Base-by-base conservation (phyloP, 345 rosid species). In the Eucalyptus guilfoylei region DNA sequence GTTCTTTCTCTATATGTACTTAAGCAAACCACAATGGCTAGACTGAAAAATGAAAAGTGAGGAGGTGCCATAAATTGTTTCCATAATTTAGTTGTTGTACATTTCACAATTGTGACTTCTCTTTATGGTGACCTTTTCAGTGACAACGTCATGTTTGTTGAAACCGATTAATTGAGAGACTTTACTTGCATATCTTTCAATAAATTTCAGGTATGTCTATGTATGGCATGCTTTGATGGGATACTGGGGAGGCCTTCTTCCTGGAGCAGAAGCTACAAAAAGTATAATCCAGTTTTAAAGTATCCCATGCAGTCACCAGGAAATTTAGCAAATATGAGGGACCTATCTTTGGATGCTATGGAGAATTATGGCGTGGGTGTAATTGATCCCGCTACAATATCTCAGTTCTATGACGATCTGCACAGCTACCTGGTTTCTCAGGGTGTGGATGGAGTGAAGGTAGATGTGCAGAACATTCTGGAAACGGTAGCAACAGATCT, bases 171-270 rank as follows among this genome's bases (percentile, higher is more conserved):
- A 76, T 76, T 76, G 45, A 76, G 47, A 40, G 83, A 72, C 6
- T 32, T 87, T 13, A 67, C 52, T 42, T 52, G 42, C 60, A 19
- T 40, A 26, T 6, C 45, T 37, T 83, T 47, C 83, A 54, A 9
- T 48, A 86, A 87, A 87, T 62, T 80, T 87, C 92, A 95, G 95
- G 91, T 95, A 93, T 62, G 95, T 93, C 30, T 94, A 94, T 88
- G 92, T 91, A 44, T 94, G 95, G 95, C 96, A 93, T 88, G 95
- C 96, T 49, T 86, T 95, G 60, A 34, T 93, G 88, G 96, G 96
- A 42, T 94, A 93, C 87, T 93, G 96, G 96, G 96, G 96, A 88
- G 96, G 96, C 88, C 94, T 95, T 80, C 92, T 44, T 91, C 96
- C 94, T 23, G 88, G 94, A 90, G 92, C 92, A 30, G 72, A 17